phyloP scores from a whole-genome alignment of 2,329 filamentous ascomycete species.

The Colletotrichum sp. region DNA sequence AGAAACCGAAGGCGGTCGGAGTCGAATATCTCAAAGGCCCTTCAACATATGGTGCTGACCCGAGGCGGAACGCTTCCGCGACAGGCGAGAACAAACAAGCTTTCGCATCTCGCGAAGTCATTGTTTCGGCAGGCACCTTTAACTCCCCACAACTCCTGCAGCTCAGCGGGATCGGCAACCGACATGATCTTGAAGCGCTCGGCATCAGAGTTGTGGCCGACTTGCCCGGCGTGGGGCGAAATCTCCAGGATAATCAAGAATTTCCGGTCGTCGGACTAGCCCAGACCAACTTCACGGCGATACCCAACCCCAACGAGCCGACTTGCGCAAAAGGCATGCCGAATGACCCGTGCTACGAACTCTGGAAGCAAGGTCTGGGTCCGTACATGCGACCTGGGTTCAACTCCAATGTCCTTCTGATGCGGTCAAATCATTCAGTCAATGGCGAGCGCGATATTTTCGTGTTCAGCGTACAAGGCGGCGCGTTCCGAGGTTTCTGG shows the following conservation, averaged over 20 bases:
- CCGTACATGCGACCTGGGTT: constrained; percentile 24
- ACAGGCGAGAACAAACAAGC: constrained; percentile 23
- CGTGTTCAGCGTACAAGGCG: constrained; percentile 54
- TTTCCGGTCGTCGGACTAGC: constrained; percentile 32
- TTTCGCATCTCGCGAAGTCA: constrained; percentile 48
- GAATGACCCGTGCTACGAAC: constrained; percentile 39
- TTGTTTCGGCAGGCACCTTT: constrained; percentile 51
- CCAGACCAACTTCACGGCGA: constrained; percentile 23
- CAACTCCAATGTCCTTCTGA: background rate
- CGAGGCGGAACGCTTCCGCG: constrained; percentile 31
- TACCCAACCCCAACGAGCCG: constrained; percentile 21
- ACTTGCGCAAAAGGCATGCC: constrained; percentile 35
- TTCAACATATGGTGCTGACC: constrained; percentile 47
- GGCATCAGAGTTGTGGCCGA: constrained; percentile 58
- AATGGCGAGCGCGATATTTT: constrained; percentile 57
- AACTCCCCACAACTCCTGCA: constrained; percentile 52
- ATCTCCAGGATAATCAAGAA: constrained; percentile 57
- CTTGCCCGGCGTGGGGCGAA: constrained; percentile 36
- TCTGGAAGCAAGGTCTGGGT: constrained; percentile 37
- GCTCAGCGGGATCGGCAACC: constrained; percentile 47
- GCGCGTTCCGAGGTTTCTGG: constrained; percentile 43
- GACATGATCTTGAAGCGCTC: constrained; percentile 41
- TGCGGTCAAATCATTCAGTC: constrained; percentile 25
- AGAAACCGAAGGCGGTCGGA: constrained; percentile 35
- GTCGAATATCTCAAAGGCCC: constrained; percentile 46